These are phyloP conservation scores for Paecilomyces variotii DNA, from an alignment of 2,329 filamentous ascomycete species.

Conservation along the genomic window DNA sequence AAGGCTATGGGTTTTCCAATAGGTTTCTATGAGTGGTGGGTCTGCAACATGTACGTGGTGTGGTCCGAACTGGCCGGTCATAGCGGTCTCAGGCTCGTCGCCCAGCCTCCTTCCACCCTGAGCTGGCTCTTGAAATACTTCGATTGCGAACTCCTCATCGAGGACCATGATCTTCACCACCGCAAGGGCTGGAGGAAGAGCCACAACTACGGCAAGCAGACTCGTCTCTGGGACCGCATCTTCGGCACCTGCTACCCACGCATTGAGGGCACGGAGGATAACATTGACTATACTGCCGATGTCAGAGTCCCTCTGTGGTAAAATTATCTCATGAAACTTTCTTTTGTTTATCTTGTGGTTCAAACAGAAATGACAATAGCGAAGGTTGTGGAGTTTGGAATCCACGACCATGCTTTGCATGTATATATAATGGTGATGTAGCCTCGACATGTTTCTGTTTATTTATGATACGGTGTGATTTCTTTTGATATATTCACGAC, in stretches of 20 bases:
- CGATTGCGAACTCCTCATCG: slow-evolving; percentile 28
- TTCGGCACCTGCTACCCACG: slow-evolving; percentile 22
- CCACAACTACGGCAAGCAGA: slow-evolving; percentile 28
- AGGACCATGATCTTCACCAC: slow-evolving; percentile 32
- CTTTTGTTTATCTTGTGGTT: neutral
- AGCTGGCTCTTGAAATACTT: slow-evolving; percentile 24
- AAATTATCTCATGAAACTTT: neutral
- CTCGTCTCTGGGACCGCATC: slow-evolving; percentile 22
- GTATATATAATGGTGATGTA: too few relatives aligned
- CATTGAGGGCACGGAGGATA: slow-evolving; percentile 21
- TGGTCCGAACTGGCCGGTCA: slow-evolving; percentile 35
- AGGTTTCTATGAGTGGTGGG: slow-evolving; percentile 39
- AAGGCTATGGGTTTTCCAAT: slow-evolving; percentile 30
- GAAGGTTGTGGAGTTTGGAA: too few relatives aligned
- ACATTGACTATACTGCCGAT: slow-evolving; percentile 16
- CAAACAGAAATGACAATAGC: too few relatives aligned
- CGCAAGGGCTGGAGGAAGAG: slow-evolving; percentile 25
- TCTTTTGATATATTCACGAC: too few relatives aligned
- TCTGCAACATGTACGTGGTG: slow-evolving; percentile 36
- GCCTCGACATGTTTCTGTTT: too few relatives aligned
- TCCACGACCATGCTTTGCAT: too few relatives aligned
- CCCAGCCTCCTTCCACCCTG: slow-evolving; percentile 21
- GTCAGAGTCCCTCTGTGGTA: slow-evolving; percentile 16
- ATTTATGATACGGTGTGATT: too few relatives aligned
- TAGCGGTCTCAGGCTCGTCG: slow-evolving; percentile 30